Percentiles rank a stretch among this genome's conserved stretches.
Conservation (phyloP, 148 eudicot species). For the Silene conica region DNA sequence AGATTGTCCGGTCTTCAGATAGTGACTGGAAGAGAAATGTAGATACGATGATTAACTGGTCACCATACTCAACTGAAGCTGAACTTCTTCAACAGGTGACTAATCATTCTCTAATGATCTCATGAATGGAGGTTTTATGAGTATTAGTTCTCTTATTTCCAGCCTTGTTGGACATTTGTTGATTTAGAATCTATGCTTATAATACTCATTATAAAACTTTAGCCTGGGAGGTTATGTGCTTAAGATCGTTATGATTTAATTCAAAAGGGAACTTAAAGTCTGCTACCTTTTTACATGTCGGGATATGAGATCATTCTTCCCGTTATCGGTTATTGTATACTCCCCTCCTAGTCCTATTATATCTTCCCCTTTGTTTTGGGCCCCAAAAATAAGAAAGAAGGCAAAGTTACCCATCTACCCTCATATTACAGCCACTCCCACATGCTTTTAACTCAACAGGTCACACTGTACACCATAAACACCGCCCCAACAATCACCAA, state of each 20-base stretch:
- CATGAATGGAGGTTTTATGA: background rate
- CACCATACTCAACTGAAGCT: constrained; percentile 82
- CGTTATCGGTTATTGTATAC: too few species aligned
- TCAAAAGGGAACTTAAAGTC: background rate
- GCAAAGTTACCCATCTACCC: too few species aligned
- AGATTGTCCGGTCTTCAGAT: constrained; percentile 47
- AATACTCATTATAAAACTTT: background rate
- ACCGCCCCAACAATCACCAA: too few species aligned
- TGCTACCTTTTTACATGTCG: background rate
- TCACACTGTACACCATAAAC: too few species aligned
- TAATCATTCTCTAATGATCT: constrained; percentile 9
- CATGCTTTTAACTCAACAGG: too few species aligned
- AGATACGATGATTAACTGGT: constrained; percentile 73
- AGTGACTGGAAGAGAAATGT: constrained; percentile 68
- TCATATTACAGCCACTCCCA: too few species aligned
- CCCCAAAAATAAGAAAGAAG: too few species aligned
- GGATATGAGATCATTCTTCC: background rate
- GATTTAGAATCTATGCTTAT: background rate
- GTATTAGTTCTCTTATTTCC: background rate
- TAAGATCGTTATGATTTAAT: background rate
- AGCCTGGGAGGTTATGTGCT: background rate
- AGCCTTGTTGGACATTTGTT: background rate
- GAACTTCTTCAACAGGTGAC: constrained; percentile 85
- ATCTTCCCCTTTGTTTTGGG: too few species aligned
- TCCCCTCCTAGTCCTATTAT: too few species aligned